Evolutionary conservation across 208 protist species (phyloP).

Genomic region (Zelonia costaricensis): DNA sequence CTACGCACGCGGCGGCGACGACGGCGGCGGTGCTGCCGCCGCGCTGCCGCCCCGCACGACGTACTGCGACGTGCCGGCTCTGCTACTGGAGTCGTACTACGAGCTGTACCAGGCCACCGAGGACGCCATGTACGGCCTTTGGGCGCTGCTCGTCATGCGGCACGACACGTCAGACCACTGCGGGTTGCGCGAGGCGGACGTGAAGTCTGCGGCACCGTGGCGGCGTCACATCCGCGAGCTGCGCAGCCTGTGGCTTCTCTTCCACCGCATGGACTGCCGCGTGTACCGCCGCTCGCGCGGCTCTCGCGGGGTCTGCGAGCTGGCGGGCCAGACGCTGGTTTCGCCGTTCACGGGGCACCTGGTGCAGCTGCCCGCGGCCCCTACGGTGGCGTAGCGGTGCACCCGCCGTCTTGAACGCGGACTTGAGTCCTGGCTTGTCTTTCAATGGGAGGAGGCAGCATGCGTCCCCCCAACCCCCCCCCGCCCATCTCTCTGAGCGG

Average conservation of each 20-base stretch:
- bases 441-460: no score
- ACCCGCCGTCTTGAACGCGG: no score
- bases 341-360: slow-evolving; percentile 27
- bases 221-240: slow-evolving; percentile 26
- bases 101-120: slow-evolving; percentile 42
- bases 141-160: slow-evolving; percentile 43
- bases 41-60: not conserved
- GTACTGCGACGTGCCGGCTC: slow-evolving; percentile 19
- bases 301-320: slow-evolving; percentile 13
- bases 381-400: not conserved
- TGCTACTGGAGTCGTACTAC: slow-evolving; percentile 35
- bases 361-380: not conserved
- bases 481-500: no score
- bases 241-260: slow-evolving; percentile 25
- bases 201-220: slow-evolving; percentile 5
- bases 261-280: slow-evolving; percentile 32
- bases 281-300: slow-evolving; percentile 26
- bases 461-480: no score
- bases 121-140: slow-evolving; percentile 48
- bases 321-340: slow-evolving; percentile 19
- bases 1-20: not conserved
- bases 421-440: no score
- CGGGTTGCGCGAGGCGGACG: not conserved
- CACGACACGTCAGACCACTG: slow-evolving; percentile 26
- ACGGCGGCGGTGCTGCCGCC: not conserved